A percentile compares a stretch with the other conserved stretches of the same genome.
phyloP scores from a whole-genome alignment of 768 basidiomycete genomes.

The Leccinellum rugosiceps region DNA sequence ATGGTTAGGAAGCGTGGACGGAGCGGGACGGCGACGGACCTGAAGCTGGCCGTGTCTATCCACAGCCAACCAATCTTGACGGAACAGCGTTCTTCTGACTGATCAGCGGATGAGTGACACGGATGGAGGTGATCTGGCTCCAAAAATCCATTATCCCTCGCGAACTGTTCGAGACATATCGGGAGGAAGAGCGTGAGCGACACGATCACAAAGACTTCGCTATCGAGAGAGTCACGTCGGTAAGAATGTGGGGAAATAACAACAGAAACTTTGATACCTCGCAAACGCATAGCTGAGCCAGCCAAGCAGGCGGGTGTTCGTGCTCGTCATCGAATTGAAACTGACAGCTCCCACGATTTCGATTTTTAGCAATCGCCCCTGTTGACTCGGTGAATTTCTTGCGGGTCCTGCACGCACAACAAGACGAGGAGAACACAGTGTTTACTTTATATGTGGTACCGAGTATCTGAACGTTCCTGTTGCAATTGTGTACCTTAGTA shows the following conservation, averaged over 20 bases:
- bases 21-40: slow-evolving; percentile 41
- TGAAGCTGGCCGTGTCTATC: slow-evolving; percentile 92
- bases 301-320: slow-evolving; percentile 46
- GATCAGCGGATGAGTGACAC: slow-evolving; percentile 43
- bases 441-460: too few species aligned
- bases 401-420: too few species aligned
- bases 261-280: slow-evolving; percentile 40
- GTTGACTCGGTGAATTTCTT: too few species aligned
- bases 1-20: not conserved
- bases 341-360: not conserved
- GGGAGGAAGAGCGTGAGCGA: slow-evolving; percentile 80
- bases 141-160: slow-evolving; percentile 81
- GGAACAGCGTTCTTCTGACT: slow-evolving; percentile 57
- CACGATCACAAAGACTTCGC: slow-evolving; percentile 80
- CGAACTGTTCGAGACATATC: slow-evolving; percentile 84
- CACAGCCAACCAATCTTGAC: slow-evolving; percentile 80
- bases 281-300: slow-evolving; percentile 88
- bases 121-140: slow-evolving; percentile 63
- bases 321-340: not conserved
- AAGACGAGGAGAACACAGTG: too few species aligned
- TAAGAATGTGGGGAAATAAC: not conserved
- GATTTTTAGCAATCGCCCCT: not conserved
- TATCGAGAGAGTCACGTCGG: slow-evolving; percentile 22
- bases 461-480: too few species aligned
- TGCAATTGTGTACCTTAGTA: too few species aligned